phyloP scores from a whole-genome alignment of 768 basidiomycete genomes.

The Mycena sanguinolenta region DNA sequence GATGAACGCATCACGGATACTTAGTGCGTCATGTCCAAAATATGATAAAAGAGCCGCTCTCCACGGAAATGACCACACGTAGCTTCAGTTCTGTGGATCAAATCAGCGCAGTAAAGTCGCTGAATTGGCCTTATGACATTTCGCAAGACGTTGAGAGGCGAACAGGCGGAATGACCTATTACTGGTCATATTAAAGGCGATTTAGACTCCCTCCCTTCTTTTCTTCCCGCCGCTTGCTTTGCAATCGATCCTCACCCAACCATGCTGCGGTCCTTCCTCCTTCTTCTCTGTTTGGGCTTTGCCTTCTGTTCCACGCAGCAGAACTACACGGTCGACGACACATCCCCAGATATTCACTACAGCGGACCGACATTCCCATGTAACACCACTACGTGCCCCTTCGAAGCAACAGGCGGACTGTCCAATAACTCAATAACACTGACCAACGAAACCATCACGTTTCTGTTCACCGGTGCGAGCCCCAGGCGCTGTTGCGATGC shows the following conservation, averaged over 20 bases:
- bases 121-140: too few relatives aligned
- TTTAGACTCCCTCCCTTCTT: not conserved
- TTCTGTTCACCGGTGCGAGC: not conserved
- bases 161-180: too few relatives aligned
- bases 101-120: too few relatives aligned
- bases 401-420: not conserved
- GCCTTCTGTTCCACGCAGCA: not conserved
- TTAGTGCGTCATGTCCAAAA: too few relatives aligned
- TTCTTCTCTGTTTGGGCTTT: not conserved
- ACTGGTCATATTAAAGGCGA: too few relatives aligned
- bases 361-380: not conserved
- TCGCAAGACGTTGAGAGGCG: too few relatives aligned
- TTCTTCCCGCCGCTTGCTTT: not conserved
- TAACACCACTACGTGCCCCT: not conserved
- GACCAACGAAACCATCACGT: not conserved
- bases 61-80: too few relatives aligned
- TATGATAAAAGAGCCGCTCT: too few relatives aligned
- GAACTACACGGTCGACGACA: not conserved
- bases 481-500: not conserved
- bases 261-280: not conserved
- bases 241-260: not conserved
- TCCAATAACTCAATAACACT: not conserved
- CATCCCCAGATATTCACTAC: not conserved
- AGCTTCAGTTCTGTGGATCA: too few relatives aligned
- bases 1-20: too few relatives aligned